These are phyloP conservation scores for Angomonas ambiguus DNA, from an alignment of 208 protist species.

Conservation along the genomic window DNA sequence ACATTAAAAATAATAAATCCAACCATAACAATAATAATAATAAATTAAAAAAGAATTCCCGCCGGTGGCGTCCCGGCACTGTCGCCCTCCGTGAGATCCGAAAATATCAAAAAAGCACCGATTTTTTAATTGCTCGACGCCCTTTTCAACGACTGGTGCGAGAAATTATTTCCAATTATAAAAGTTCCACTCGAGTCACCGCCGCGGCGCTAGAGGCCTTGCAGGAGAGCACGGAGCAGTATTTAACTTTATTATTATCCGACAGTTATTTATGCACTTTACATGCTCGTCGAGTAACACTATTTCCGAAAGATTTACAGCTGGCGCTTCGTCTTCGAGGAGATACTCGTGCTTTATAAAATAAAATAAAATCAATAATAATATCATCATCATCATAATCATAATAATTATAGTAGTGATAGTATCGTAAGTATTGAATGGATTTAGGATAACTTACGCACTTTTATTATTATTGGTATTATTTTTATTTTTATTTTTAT, in stretches of 20 bases:
- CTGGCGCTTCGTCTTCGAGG: conserved; percentile 97
- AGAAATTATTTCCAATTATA: conserved; percentile 96
- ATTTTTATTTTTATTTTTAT: conserved; percentile 5
- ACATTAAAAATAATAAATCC: conserved; percentile 37
- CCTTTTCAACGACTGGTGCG: conserved; percentile 99
- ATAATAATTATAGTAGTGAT: background rate
- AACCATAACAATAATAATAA: too few species aligned
- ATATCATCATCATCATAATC: too few species aligned
- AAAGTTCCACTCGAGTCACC: conserved; percentile 81
- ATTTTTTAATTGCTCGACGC: conserved; percentile 98
- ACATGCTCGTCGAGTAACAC: conserved; percentile 98
- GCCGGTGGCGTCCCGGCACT: conserved; percentile 97
- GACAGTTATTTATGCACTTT: conserved; percentile 98
- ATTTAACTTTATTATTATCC: conserved; percentile 89
- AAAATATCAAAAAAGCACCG: conserved; percentile 97
- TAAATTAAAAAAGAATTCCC: conserved; percentile 61
- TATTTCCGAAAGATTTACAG: conserved; percentile 99
- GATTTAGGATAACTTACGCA: conserved; percentile 8
- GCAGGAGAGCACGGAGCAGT: conserved; percentile 98
- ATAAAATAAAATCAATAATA: too few species aligned
- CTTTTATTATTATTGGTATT: background rate
- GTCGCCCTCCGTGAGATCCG: conserved; percentile 99
- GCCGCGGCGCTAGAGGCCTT: conserved; percentile 77
- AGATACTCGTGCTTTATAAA: conserved; percentile 35
- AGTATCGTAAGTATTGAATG: background rate